phyloP scores from a whole-genome alignment of 441 rosid genomes.

The Pelargonium fulgidum region DNA sequence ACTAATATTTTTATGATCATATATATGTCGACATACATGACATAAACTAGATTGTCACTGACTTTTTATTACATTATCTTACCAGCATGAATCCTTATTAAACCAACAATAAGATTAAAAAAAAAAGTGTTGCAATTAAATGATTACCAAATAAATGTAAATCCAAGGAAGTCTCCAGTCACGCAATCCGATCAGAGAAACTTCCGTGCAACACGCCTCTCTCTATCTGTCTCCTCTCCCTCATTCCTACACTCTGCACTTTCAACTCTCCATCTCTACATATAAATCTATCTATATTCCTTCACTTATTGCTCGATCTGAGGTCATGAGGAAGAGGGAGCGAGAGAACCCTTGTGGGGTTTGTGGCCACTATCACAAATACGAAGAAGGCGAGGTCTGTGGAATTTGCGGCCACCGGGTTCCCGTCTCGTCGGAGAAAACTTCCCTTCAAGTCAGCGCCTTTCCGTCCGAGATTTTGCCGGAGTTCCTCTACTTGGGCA shows the following conservation, averaged over 20 bases:
- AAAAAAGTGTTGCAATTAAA: no score
- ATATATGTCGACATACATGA: no score
- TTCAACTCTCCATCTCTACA: background rate
- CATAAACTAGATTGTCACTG: no score
- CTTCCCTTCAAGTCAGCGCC: slow-evolving; percentile 57
- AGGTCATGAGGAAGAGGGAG: slow-evolving; percentile 81
- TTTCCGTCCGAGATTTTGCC: slow-evolving; percentile 89
- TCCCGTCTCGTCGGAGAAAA: slow-evolving; percentile 37
- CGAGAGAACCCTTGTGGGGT: slow-evolving; percentile 92
- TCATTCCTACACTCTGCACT: no score
- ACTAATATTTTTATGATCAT: no score
- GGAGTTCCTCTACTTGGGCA: slow-evolving; percentile 79
- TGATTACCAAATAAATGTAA: background rate
- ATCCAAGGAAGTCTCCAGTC: background rate
- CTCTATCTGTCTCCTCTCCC: background rate
- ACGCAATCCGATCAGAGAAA: slow-evolving; percentile 7
- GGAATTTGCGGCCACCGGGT: slow-evolving; percentile 86
- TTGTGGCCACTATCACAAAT: slow-evolving; percentile 95
- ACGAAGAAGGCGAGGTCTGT: slow-evolving; percentile 93
- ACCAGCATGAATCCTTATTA: no score
- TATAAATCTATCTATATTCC: background rate
- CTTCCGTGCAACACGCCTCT: background rate
- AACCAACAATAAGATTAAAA: no score
- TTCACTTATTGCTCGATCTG: background rate
- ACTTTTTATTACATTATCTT: no score